These are phyloP conservation scores for Elaeis guineensis DNA, from an alignment of 176 grass and related monocot genomes.

Conservation along the genomic window DNA sequence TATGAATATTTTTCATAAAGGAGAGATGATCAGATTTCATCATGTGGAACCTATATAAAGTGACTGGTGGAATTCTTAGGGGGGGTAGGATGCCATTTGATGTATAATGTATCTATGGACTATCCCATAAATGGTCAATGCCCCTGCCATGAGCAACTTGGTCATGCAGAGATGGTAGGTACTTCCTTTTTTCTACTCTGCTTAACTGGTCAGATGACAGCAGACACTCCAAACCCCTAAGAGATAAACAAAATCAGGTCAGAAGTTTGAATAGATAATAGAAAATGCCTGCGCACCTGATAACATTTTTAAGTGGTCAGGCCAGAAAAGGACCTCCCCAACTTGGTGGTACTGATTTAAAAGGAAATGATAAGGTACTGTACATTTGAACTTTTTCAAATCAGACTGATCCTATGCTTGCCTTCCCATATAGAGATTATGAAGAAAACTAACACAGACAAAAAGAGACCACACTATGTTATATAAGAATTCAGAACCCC, in stretches of 20 bases:
- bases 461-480: too few species aligned
- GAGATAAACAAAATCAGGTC: too few species aligned
- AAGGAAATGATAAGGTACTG: too few species aligned
- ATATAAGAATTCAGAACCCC: too few species aligned
- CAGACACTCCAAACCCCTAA: conserved; percentile 2
- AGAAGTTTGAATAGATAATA: neutral
- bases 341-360: too few species aligned
- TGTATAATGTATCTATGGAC: neutral
- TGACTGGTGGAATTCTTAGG: neutral
- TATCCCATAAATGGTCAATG: neutral
- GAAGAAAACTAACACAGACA: too few species aligned
- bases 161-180: neutral
- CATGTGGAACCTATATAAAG: neutral
- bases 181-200: neutral
- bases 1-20: neutral
- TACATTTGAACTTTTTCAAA: too few species aligned
- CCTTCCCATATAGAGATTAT: too few species aligned
- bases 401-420: too few species aligned
- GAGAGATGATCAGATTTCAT: neutral
- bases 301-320: neutral
- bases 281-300: neutral
- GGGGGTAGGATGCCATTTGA: neutral
- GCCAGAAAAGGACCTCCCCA: too few species aligned
- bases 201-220: neutral
- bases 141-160: neutral